A percentile compares a stretch with the other conserved stretches of the same genome.
Evolutionary conservation across 768 basidiomycete species (phyloP).

Genomic region (Paxillus involutus): DNA sequence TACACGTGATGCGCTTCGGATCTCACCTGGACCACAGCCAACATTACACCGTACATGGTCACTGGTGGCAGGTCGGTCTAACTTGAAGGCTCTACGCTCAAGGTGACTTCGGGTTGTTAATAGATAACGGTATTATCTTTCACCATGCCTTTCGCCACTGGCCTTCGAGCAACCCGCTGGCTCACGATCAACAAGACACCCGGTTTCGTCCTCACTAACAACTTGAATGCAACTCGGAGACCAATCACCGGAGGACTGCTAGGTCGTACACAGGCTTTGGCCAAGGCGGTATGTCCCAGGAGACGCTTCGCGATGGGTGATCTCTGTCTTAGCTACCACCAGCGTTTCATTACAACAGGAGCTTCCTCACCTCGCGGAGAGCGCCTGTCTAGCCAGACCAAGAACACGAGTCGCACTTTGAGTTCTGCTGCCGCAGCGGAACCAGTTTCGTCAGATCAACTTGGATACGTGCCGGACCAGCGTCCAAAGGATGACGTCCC

Average conservation of each 20-base stretch:
- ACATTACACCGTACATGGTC: too few species aligned
- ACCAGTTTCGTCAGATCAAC: constrained; percentile 27
- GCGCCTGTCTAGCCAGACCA: neutral
- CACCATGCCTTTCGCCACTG: neutral
- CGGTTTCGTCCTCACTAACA: neutral
- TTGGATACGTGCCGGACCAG: constrained; percentile 24
- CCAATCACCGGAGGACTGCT: neutral
- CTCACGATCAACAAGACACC: neutral
- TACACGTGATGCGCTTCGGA: too few species aligned
- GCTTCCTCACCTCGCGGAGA: neutral
- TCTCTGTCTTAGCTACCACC: neutral
- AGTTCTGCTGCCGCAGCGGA: neutral
- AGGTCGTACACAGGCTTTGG: neutral
- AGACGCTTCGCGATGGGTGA: neutral
- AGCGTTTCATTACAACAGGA: neutral
- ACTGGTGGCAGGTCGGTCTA: too few species aligned
- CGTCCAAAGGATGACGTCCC: constrained; percentile 39
- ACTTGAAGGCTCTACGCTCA: too few species aligned
- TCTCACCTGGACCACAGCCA: too few species aligned
- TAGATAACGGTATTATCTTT: neutral
- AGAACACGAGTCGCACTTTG: constrained; percentile 2
- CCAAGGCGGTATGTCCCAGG: neutral
- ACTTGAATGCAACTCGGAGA: neutral
- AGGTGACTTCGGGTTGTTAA: too few species aligned
- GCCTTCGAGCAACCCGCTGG: neutral